Evolutionary conservation across 208 protist genomes (phyloP), one percentile per base, ranked within the genome.

Genomic region (Kentomonas sorsogonicus): DNA sequence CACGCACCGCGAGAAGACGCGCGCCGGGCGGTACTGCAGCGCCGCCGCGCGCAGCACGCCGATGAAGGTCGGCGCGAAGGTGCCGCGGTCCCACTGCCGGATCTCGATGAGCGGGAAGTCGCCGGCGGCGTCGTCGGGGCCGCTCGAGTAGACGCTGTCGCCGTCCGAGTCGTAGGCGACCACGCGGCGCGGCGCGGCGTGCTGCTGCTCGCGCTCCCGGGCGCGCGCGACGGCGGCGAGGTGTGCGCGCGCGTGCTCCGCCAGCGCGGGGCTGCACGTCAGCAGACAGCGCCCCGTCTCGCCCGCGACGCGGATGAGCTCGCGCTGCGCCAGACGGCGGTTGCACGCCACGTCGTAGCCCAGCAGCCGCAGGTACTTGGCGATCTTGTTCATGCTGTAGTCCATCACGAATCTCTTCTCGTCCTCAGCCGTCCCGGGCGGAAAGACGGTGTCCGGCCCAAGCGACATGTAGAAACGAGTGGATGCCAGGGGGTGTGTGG

Each of bases 161-260:
- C 84, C 79, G 46, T 91, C 79, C 0, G 84, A 91, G 69, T 87
- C 70, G 66, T 91, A 88, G 3, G 69, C 75, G 2, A 86, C 77
- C 2, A 91, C 74, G 40, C 46, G 53, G 3, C 54, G 53, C 0
- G 31, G 53, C 16, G 25, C 26, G 13, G 44, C n/a, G n/a, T 59
- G 15, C n/a, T 54, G 16, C 5, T 45, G 45, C 38, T 33, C 16
- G 3, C 36, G 47, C 2, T 40, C 30, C n/a, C 23, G 52, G 43
- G 70, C 48, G 5, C 56, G 51, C n/a, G n/a, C n/a, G n/a, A n/a
- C n/a, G n/a, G n/a, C n/a, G 9, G 59, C 51, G 41, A 87, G 83
- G 67, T 86, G 77, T 16, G 57, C 60, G 16, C 71, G 54, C 13
- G 78, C 69, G 15, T 70, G 67, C 15, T 39, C 48, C 33, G 62